Evolutionary conservation across 129 eudicot genomes (phyloP).

Genomic region (Glebionis coronaria): DNA sequence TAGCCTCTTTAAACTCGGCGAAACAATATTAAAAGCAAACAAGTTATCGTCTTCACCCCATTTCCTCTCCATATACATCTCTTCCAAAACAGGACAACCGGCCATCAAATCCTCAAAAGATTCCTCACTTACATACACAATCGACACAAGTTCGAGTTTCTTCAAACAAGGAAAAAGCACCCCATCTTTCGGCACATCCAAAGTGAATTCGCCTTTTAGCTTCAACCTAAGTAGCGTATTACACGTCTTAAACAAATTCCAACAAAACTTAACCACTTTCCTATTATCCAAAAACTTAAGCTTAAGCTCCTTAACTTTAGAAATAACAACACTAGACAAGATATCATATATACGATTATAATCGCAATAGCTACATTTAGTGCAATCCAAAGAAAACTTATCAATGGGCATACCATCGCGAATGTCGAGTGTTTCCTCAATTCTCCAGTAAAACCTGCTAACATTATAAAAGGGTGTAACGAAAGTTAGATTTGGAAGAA

Average conservation of each 20-base stretch:
- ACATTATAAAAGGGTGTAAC: background rate
- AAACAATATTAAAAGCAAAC: too few species aligned
- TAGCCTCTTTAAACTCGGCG: too few species aligned
- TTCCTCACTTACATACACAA: constrained; percentile 13
- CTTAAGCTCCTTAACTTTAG: constrained; percentile 12
- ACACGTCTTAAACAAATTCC: constrained; percentile 11
- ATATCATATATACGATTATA: constrained; percentile 18
- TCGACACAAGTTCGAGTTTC: constrained; percentile 15
- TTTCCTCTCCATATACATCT: constrained; percentile 26
- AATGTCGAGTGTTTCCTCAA: constrained; percentile 17
- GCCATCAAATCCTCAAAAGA: constrained; percentile 19
- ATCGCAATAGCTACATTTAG: constrained; percentile 16
- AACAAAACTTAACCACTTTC: constrained; percentile 15
- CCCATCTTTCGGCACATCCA: constrained; percentile 17
- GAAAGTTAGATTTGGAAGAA: constrained; percentile 15
- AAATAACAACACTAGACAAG: constrained; percentile 1
- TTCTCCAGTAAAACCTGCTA: constrained; percentile 13
- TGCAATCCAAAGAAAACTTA: constrained; percentile 10
- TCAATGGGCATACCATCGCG: constrained; percentile 16
- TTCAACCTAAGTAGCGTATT: constrained; percentile 16
- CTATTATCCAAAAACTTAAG: constrained; percentile 24
- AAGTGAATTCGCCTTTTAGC: constrained; percentile 17
- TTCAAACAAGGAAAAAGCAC: constrained; percentile 28
- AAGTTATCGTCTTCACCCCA: too few species aligned
- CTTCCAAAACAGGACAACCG: constrained; percentile 27